A percentile compares a stretch with the other conserved stretches of the same genome.
phyloP scores from a whole-genome alignment of 208 protist genomes.

The Acanthamoeba castellanii region DNA sequence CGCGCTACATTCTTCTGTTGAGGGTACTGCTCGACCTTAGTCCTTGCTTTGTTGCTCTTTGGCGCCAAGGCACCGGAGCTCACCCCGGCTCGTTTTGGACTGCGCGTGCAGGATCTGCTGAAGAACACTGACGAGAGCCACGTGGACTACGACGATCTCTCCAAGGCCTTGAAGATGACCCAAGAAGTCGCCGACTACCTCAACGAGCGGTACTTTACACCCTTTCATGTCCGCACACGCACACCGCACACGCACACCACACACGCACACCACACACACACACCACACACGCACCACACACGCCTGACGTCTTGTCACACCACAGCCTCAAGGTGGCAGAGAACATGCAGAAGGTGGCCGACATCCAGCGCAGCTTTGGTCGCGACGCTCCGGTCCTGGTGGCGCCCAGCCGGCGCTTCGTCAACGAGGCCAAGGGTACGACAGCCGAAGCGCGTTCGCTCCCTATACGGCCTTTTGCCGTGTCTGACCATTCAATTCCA shows the following conservation, averaged over 20 bases:
- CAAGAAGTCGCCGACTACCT: constrained; percentile 58
- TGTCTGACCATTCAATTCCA: neutral
- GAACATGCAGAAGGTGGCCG: constrained; percentile 54
- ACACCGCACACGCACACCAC: too few species aligned
- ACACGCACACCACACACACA: neutral
- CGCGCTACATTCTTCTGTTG: constrained; percentile 44
- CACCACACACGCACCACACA: neutral
- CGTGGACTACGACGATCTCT: constrained; percentile 59
- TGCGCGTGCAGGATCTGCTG: constrained; percentile 21
- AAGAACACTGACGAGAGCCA: constrained; percentile 56
- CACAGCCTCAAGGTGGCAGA: constrained; percentile 22
- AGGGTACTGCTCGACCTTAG: neutral
- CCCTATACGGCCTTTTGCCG: too few species aligned
- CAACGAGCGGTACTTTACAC: constrained; percentile 42
- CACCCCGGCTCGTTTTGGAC: neutral
- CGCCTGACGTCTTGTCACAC: neutral
- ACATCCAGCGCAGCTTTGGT: constrained; percentile 52
- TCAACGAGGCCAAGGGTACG: constrained; percentile 8
- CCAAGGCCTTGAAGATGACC: constrained; percentile 33
- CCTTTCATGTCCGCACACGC: neutral
- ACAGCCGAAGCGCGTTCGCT: neutral
- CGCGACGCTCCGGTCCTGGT: neutral
- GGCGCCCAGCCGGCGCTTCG: constrained; percentile 36
- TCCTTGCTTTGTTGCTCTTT: neutral
- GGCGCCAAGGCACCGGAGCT: neutral